Conservation (phyloP, 345 rosid genomes). For the Eucalyptus microcorys region DNA sequence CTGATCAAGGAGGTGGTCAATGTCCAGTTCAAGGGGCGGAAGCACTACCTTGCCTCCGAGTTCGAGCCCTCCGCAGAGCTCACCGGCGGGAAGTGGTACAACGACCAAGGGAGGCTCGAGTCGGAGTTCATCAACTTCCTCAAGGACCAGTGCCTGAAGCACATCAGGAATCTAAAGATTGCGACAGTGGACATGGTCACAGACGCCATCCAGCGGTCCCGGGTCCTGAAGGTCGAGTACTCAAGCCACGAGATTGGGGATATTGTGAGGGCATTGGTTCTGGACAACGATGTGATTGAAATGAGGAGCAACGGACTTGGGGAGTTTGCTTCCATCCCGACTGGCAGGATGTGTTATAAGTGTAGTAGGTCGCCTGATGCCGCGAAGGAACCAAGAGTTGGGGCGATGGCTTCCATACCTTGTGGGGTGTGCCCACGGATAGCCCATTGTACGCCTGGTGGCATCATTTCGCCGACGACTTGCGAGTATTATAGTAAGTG, state of each 20-base stretch:
- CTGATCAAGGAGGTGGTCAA: constrained; percentile 58
- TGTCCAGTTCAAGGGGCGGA: constrained; percentile 43
- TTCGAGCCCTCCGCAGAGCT: constrained; percentile 57
- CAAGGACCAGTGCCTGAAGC: constrained; percentile 22
- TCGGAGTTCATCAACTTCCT: constrained; percentile 17
- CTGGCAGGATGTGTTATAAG: constrained; percentile 44
- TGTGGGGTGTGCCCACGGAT: constrained; percentile 76
- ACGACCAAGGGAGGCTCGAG: constrained; percentile 41
- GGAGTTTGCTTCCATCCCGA: constrained; percentile 33
- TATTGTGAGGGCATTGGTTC: constrained; percentile 49
- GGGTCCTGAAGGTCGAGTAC: constrained; percentile 9
- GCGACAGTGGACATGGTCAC: constrained; percentile 40
- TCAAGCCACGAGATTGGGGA: constrained; percentile 34
- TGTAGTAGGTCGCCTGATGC: constrained; percentile 3
- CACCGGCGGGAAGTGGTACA: constrained; percentile 79
- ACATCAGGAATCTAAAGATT: constrained; percentile 14
- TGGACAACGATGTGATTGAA: constrained; percentile 54
- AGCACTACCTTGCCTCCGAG: constrained; percentile 45
- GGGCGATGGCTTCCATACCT: constrained; percentile 63
- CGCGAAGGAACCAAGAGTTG: constrained; percentile 24
- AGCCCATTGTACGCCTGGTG: constrained; percentile 51
- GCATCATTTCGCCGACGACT: constrained; percentile 45
- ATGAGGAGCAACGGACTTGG: constrained; percentile 49
- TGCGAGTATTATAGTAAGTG: constrained; percentile 61
- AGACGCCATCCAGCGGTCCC: constrained; percentile 15